phyloP scores from a whole-genome alignment of 2,329 filamentous ascomycete species.

The Claviceps monticola region DNA sequence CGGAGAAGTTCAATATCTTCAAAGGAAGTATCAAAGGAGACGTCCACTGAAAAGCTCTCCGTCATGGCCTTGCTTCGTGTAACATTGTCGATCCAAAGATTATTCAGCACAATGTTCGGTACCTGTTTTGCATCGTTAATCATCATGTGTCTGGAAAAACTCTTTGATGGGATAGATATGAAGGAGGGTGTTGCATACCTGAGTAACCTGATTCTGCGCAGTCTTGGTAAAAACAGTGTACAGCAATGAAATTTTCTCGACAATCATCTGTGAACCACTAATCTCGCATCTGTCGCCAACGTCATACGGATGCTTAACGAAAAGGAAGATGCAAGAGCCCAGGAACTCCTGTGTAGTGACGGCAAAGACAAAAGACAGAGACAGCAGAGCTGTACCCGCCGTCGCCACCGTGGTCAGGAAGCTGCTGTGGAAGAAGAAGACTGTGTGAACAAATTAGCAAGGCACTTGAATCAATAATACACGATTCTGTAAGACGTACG shows the following conservation, averaged over 20 bases:
- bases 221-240: slow-evolving; percentile 86
- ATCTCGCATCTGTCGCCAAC: slow-evolving; percentile 91
- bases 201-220: slow-evolving; percentile 62
- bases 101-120: slow-evolving; percentile 86
- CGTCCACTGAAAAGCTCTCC: slow-evolving; percentile 65
- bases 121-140: slow-evolving; percentile 39
- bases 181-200: slow-evolving; percentile 19
- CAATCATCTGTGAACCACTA: slow-evolving; percentile 52
- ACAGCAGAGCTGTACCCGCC: slow-evolving; percentile 81
- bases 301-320: slow-evolving; percentile 96
- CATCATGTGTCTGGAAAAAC: background rate
- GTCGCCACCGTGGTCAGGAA: slow-evolving; percentile 79
- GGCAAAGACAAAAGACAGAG: slow-evolving; percentile 92
- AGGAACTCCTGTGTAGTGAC: slow-evolving; percentile 87
- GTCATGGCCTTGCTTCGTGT: slow-evolving; percentile 85
- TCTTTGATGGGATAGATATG: background rate
- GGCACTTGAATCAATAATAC: too few species aligned
- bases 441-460: slow-evolving; percentile 19
- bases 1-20: slow-evolving; percentile 81
- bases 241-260: slow-evolving; percentile 87
- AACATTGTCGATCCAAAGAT: slow-evolving; percentile 89
- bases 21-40: slow-evolving; percentile 76
- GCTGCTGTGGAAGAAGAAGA: slow-evolving; percentile 77
- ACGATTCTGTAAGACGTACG: slow-evolving; percentile 29
- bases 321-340: slow-evolving; percentile 96